Conservation (phyloP, 495 filamentous ascomycete genomes). For the Penicillium mononematosum region DNA sequence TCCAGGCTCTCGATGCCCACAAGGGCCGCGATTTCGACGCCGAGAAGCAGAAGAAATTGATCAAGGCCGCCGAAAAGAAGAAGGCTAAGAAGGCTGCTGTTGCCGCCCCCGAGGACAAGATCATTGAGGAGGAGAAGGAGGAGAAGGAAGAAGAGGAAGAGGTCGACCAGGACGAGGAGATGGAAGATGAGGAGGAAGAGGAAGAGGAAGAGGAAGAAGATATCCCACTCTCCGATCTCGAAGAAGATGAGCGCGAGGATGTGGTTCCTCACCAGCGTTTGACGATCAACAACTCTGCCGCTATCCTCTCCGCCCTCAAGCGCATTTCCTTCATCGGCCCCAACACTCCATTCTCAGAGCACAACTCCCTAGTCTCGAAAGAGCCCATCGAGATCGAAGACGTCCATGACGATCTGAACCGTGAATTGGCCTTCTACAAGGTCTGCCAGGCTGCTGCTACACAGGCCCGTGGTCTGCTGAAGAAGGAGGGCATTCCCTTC, state of each 20-base stretch:
- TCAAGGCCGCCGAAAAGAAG: conserved; percentile 54
- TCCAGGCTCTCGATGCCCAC: conserved; percentile 64
- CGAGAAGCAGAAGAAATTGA: conserved; percentile 61
- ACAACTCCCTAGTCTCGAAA: conserved; percentile 57
- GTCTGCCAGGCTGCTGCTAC: conserved; percentile 79
- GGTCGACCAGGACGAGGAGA: conserved; percentile 36
- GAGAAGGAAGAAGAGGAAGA: conserved; percentile 33
- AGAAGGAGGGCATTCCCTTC: conserved; percentile 80
- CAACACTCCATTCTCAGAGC: conserved; percentile 61
- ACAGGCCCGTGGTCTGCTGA: conserved; percentile 66
- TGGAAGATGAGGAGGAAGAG: conserved; percentile 47
- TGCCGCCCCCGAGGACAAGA: conserved; percentile 32
- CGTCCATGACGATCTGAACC: conserved; percentile 81
- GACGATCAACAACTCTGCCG: conserved; percentile 94
- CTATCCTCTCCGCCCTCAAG: conserved; percentile 71
- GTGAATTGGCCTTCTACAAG: conserved; percentile 91
- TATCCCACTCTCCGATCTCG: conserved; percentile 82
- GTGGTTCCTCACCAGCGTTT: conserved; percentile 85
- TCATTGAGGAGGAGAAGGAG: conserved; percentile 22
- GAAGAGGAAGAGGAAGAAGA: conserved; percentile 58
- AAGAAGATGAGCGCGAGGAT: conserved; percentile 79
- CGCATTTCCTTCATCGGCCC: conserved; percentile 68
- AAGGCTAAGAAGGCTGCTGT: conserved; percentile 45
- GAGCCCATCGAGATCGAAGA: conserved; percentile 59
- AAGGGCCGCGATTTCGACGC: conserved; percentile 67